phyloP scores from a whole-genome alignment of 164 flowering plant genomes.

The Magnolia changhungtana region DNA sequence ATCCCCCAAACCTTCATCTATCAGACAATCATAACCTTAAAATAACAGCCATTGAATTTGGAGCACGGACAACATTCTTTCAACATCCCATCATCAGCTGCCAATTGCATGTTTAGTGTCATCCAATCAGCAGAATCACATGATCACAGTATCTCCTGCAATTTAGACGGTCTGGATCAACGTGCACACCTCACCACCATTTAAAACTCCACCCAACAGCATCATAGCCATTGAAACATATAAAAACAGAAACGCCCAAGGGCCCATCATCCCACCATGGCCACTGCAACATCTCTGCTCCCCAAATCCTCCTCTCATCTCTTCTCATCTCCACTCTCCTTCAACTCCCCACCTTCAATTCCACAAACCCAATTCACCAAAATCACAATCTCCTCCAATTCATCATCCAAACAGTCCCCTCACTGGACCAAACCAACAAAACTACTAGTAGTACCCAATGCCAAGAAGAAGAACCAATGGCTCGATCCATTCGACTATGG shows the following conservation, averaged over 20 bases:
- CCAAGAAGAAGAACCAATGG: constrained; percentile 71
- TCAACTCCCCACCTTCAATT: constrained; percentile 24
- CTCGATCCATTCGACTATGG: constrained; percentile 83
- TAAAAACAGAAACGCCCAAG: neutral
- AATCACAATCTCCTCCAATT: constrained; percentile 24
- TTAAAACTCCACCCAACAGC: neutral
- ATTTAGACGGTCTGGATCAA: neutral
- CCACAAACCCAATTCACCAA: constrained; percentile 30
- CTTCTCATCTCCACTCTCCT: constrained; percentile 16
- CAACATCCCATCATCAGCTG: neutral
- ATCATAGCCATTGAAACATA: constrained; percentile 3
- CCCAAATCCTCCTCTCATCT: constrained; percentile 44
- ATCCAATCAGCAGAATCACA: neutral
- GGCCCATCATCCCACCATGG: constrained; percentile 25
- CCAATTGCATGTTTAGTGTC: neutral
- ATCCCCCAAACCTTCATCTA: neutral
- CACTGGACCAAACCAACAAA: constrained; percentile 14
- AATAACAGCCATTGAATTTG: neutral
- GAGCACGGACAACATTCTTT: neutral
- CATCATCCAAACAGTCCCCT: constrained; percentile 14
- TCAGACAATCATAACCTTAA: neutral
- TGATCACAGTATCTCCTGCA: neutral
- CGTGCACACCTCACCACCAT: neutral
- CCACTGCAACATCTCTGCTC: constrained; percentile 39
- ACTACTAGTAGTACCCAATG: constrained; percentile 19